These are phyloP conservation scores for Larix sibirica DNA, from an alignment of 83 land plant species.

Conservation along the genomic window DNA sequence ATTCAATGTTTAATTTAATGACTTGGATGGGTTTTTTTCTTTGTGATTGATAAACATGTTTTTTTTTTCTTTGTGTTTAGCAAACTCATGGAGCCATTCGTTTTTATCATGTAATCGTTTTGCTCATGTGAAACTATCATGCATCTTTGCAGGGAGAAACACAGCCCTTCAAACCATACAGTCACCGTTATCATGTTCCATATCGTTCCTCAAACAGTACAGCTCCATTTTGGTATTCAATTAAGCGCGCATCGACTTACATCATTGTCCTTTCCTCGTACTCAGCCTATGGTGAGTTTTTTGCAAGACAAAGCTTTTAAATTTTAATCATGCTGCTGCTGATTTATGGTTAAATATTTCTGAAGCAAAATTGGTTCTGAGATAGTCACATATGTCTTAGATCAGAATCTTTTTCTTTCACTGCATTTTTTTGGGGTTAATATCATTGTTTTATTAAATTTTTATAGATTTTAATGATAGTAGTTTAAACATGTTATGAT, in stretches of 20 bases:
- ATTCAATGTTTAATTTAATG: no score
- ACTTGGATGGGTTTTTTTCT: no score
- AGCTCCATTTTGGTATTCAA: constrained; percentile 63
- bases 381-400: background rate
- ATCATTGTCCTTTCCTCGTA: constrained; percentile 60
- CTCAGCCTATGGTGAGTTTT: constrained; percentile 51
- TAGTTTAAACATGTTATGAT: no score
- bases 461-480: no score
- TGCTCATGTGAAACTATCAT: no score
- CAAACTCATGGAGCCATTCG: no score
- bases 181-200: constrained; percentile 41
- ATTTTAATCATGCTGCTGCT: background rate
- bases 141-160: constrained; percentile 41
- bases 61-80: no score
- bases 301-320: background rate
- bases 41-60: no score
- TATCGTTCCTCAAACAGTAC: constrained; percentile 45
- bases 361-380: background rate
- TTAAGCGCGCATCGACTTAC: constrained; percentile 57
- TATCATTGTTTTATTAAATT: background rate
- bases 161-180: constrained; percentile 53
- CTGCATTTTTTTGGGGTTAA: background rate
- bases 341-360: background rate
- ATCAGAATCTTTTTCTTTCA: background rate
- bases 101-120: no score